phyloP scores from a whole-genome alignment of 2,329 filamentous ascomycete genomes.

The Dactylonectria estremocensis region DNA sequence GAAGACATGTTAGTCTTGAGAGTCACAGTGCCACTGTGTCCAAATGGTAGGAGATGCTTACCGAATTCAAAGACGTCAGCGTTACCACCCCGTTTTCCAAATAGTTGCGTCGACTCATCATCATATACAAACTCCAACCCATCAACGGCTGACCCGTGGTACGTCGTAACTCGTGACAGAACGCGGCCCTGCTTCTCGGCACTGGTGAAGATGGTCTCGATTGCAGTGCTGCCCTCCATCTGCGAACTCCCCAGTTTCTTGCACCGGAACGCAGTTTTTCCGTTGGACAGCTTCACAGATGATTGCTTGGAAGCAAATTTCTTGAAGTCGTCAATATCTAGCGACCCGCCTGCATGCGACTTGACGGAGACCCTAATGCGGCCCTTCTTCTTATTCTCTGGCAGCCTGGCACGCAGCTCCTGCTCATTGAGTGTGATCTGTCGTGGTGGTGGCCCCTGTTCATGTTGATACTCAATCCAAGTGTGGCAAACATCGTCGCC shows the following conservation, averaged over 20 bases:
- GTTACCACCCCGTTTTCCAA: conserved; percentile 82
- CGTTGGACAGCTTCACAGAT: conserved; percentile 79
- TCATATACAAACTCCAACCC: conserved; percentile 96
- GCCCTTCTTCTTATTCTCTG: conserved; percentile 79
- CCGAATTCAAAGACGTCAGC: conserved; percentile 84
- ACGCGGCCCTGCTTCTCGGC: conserved; percentile 79
- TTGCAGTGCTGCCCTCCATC: conserved; percentile 77
- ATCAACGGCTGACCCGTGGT: conserved; percentile 83
- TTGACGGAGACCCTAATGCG: conserved; percentile 81
- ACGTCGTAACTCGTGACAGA: conserved; percentile 81
- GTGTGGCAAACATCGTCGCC: conserved; percentile 85
- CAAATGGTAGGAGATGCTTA: conserved; percentile 58
- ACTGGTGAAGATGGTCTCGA: conserved; percentile 83
- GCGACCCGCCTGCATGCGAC: conserved; percentile 80
- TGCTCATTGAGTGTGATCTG: conserved; percentile 83
- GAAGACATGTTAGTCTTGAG: conserved; percentile 36
- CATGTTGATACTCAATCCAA: conserved; percentile 85
- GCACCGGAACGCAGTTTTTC: conserved; percentile 81
- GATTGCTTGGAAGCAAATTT: conserved; percentile 80
- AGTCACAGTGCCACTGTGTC: not conserved
- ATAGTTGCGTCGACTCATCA: conserved; percentile 85
- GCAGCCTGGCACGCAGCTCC: conserved; percentile 79
- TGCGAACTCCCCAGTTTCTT: conserved; percentile 81
- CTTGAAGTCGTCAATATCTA: conserved; percentile 84
- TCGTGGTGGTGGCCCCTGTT: conserved; percentile 74